Evolutionary conservation across 1,284 basidiomycete genomes (phyloP).

Genomic region (Wallemia hederae): DNA sequence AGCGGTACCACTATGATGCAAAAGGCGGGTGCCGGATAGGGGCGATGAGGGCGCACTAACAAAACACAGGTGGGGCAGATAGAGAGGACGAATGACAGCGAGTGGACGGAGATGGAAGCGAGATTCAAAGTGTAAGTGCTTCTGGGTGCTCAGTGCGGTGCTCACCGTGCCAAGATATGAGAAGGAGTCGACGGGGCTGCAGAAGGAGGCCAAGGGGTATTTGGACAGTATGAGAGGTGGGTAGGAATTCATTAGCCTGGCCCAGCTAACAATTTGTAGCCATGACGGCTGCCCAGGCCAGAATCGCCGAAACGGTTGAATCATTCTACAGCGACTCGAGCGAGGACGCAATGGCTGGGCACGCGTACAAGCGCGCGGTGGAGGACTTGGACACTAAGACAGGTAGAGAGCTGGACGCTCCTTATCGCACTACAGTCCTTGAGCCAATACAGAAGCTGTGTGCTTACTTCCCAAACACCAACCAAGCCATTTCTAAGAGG

Average conservation of each 20-base stretch:
- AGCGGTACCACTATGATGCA: constrained; percentile 1
- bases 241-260: constrained; percentile 9
- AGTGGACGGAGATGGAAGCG: neutral
- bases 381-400: constrained; percentile 75
- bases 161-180: constrained; percentile 33
- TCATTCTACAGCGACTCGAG: constrained; percentile 57
- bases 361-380: constrained; percentile 80
- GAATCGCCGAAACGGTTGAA: constrained; percentile 79
- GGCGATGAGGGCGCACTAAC: neutral
- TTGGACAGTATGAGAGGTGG: constrained; percentile 73
- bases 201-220: constrained; percentile 87
- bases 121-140: constrained; percentile 1
- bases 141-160: neutral
- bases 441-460: constrained; percentile 91
- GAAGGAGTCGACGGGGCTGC: constrained; percentile 67
- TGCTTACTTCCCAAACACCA: constrained; percentile 76
- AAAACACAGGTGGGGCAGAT: neutral
- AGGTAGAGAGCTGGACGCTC: constrained; percentile 60
- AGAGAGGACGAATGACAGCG: neutral
- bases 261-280: constrained; percentile 20
- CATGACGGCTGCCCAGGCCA: constrained; percentile 73
- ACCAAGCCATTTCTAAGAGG: constrained; percentile 75
- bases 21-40: neutral
- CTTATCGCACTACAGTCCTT: constrained; percentile 76
- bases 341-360: constrained; percentile 73